These are phyloP conservation scores for Curvularia sp. DNA, from an alignment of 2,329 filamentous ascomycete genomes.

Conservation along the genomic window DNA sequence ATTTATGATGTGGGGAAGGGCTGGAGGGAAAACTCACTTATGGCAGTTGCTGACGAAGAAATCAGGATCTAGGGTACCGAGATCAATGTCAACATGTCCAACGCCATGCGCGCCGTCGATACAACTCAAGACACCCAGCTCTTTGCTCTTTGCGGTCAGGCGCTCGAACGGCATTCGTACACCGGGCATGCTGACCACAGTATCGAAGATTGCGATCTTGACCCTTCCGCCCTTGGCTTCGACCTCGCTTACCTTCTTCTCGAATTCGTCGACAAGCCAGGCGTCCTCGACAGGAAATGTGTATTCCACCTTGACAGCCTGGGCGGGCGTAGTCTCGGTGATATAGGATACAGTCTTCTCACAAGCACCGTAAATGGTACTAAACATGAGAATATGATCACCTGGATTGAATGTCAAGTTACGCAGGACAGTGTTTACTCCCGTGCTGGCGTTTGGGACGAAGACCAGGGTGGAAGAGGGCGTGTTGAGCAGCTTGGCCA, in stretches of 20 bases:
- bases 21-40: constrained; percentile 31
- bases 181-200: constrained; percentile 79
- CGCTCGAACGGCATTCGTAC: constrained; percentile 79
- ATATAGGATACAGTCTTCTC: constrained; percentile 76
- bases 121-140: constrained; percentile 72
- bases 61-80: constrained; percentile 73
- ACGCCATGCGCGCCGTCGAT: constrained; percentile 87
- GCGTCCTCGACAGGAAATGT: constrained; percentile 74
- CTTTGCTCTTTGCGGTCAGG: constrained; percentile 69
- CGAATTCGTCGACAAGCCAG: constrained; percentile 69
- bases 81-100: constrained; percentile 77
- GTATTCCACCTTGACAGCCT: constrained; percentile 64
- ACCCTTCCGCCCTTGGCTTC: constrained; percentile 66
- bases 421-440: constrained; percentile 79
- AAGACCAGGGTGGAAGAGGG: constrained; percentile 74
- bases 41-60: constrained; percentile 83
- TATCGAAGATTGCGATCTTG: constrained; percentile 77
- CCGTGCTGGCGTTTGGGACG: constrained; percentile 80
- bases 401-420: constrained; percentile 72
- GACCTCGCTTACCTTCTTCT: constrained; percentile 62
- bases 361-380: constrained; percentile 79
- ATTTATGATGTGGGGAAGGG: not conserved
- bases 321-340: constrained; percentile 68
- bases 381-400: constrained; percentile 82
- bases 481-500: constrained; percentile 68